phyloP scores from a whole-genome alignment of 176 grass and related monocot species.

The Paspalum vaginatum region DNA sequence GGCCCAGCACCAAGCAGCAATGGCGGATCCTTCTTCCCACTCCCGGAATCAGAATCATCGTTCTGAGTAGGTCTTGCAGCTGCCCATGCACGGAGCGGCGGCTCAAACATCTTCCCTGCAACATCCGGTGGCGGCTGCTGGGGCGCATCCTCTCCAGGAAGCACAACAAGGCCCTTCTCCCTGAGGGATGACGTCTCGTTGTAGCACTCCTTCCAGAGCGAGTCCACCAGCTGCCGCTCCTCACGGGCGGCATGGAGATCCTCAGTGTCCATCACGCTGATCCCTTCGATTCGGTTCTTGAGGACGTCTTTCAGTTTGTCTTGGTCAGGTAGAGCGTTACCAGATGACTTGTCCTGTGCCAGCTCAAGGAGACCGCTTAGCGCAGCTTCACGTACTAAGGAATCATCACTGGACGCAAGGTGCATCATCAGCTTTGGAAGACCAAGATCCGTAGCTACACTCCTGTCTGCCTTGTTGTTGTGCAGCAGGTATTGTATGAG shows the following conservation, averaged over 20 bases:
- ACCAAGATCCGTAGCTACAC: constrained; percentile 54
- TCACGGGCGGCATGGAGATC: constrained; percentile 71
- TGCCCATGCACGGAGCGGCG: constrained; percentile 54
- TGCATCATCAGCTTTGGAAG: constrained; percentile 70
- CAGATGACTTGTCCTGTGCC: constrained; percentile 42
- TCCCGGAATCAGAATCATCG: constrained; percentile 20
- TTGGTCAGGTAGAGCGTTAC: constrained; percentile 45
- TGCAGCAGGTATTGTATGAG: constrained; percentile 57
- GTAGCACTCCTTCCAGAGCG: constrained; percentile 83
- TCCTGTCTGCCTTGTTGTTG: constrained; percentile 66
- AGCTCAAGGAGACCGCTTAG: constrained; percentile 72
- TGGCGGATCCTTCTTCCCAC: constrained; percentile 58
- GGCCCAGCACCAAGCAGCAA: constrained; percentile 66
- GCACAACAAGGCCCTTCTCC: constrained; percentile 80
- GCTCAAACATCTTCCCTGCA: constrained; percentile 70
- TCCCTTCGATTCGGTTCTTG: constrained; percentile 68
- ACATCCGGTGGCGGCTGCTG: constrained; percentile 63
- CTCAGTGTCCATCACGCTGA: constrained; percentile 56
- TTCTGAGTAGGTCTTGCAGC: constrained; percentile 36
- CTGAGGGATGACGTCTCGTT: constrained; percentile 67
- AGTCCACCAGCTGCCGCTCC: constrained; percentile 89
- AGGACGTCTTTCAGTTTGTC: constrained; percentile 71
- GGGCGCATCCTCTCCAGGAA: constrained; percentile 68
- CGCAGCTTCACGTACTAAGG: constrained; percentile 64
- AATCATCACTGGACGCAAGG: constrained; percentile 66